These are phyloP conservation scores for Metrosideros polymorpha DNA, from an alignment of 441 rosid genomes.

Conservation along the genomic window DNA sequence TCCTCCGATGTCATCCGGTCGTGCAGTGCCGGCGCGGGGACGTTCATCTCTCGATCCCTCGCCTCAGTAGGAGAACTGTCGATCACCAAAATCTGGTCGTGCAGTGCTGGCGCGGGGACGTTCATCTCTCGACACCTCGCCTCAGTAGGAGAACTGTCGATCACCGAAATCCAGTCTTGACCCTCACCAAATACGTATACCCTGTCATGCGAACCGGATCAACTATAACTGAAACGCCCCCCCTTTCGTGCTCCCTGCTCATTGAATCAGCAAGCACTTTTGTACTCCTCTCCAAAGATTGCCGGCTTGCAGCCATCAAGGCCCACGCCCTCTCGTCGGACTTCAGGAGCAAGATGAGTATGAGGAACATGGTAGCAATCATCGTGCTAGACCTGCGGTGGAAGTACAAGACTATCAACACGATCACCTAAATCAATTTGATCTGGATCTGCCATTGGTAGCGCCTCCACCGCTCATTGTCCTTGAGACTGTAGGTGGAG, in stretches of 20 bases:
- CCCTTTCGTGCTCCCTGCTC: accelerated
- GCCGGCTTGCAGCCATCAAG: background rate
- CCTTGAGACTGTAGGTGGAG: background rate
- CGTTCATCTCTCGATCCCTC: no score
- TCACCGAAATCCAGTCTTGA: no score
- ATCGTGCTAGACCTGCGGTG: accelerated
- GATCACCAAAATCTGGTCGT: no score
- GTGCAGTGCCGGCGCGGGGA: background rate
- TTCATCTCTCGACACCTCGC: no score
- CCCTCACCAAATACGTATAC: background rate
- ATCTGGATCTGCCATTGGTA: accelerated
- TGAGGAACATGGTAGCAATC: accelerated
- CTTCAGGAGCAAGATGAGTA: background rate
- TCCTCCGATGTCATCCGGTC: background rate
- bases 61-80: no score
- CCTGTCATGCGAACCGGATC: background rate
- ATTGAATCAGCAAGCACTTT: background rate
- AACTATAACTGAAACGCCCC: accelerated
- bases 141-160: no score
- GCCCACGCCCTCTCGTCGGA: background rate
- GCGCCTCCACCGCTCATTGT: background rate
- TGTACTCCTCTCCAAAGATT: background rate
- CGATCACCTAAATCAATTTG: background rate
- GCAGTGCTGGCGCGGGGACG: no score
- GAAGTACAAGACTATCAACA: background rate